Evolutionary conservation across 306 rosid species (phyloP), one percentile per base, ranked within the genome.

Genomic region (cucumber (Cucumis sativus)): DNA sequence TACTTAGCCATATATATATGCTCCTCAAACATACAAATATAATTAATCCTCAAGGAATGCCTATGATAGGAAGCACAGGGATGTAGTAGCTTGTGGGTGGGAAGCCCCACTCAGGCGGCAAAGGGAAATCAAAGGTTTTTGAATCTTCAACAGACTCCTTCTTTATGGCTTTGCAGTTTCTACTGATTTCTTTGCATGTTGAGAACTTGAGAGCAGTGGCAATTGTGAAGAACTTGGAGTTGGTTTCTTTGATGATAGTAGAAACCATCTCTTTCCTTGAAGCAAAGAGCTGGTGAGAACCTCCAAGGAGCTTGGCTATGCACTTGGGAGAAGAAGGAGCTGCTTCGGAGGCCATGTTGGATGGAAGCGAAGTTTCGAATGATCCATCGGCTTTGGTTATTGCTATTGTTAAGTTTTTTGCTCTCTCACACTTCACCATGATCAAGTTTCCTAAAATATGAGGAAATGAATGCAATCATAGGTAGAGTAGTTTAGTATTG

Each of bases 51-150:
- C 86, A 93, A 30, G 98, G 98, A 60, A 93, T 88, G 82, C 98
- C 98, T 41, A 91, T 91, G 83, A 93, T 93, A 25, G 98, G 98
- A 76, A 91, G 5, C 85, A 82, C 86, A 43, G 97, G 98, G 30
- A 90, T 0, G 67, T 88, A 93, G 65, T 39, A 84, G 88, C 97
- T 90, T 6, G 83, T 35, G 0, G 98, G 98, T 72, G 98, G 91
- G 78, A 93, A 83, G 3, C 98, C 97, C 97, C 97, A 93, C 78
- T 84, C 87, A 4, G 75, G 84, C 35, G 98, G 97, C 65, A 93
- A 45, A 57, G 97, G 98, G 13, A 93, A 39, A 81, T 93, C 76
- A 2, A 88, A 1, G n/a, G 88, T 90, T 79, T 93, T 87, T 77
- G 96, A 91, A 35, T 64, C 70, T 16, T 12, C 47, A 16, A 17